A percentile compares a stretch with the other conserved stretches of the same genome.
Evolutionary conservation across 2,329 filamentous ascomycete genomes (phyloP).

Genomic region (Westerdykella ornata): DNA sequence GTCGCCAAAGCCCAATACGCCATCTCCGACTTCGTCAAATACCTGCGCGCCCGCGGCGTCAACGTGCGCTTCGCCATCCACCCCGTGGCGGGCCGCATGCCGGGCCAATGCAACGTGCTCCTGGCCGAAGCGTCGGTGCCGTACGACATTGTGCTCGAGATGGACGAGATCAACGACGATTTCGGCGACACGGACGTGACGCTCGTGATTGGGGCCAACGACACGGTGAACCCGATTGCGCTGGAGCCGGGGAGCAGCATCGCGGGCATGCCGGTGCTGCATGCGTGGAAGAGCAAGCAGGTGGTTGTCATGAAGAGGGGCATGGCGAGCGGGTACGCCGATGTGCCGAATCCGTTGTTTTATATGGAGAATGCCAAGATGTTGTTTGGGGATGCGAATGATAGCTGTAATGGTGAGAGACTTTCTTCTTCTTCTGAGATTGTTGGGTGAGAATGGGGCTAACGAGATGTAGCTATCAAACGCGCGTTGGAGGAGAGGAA

Average conservation of each 20-base stretch:
- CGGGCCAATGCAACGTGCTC: conserved; percentile 85
- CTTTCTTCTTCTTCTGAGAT: neutral
- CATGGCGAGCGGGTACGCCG: conserved; percentile 82
- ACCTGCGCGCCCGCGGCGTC: conserved; percentile 66
- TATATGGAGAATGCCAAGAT: conserved; percentile 85
- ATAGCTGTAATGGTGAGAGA: conserved; percentile 60
- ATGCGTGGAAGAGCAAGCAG: conserved; percentile 91
- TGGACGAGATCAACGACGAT: conserved; percentile 95
- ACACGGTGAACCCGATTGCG: conserved; percentile 87
- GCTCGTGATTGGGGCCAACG: conserved; percentile 84
- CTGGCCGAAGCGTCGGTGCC: conserved; percentile 82
- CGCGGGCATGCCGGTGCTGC: conserved; percentile 85
- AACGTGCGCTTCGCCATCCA: conserved; percentile 87
- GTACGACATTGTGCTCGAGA: conserved; percentile 87
- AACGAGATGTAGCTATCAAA: conserved; percentile 23
- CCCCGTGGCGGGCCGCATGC: conserved; percentile 85
- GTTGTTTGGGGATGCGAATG: conserved; percentile 86
- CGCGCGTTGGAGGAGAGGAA: conserved; percentile 34
- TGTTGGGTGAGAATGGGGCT: neutral
- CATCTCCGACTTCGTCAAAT: conserved; percentile 71
- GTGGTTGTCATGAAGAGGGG: conserved; percentile 90
- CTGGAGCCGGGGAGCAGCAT: conserved; percentile 77
- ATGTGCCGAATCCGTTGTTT: conserved; percentile 91
- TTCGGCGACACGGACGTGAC: conserved; percentile 80
- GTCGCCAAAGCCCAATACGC: conserved; percentile 91